Base-by-base conservation (phyloP, 1,284 basidiomycete genomes). In the Cutaneotrichosporon spelunceum region DNA sequence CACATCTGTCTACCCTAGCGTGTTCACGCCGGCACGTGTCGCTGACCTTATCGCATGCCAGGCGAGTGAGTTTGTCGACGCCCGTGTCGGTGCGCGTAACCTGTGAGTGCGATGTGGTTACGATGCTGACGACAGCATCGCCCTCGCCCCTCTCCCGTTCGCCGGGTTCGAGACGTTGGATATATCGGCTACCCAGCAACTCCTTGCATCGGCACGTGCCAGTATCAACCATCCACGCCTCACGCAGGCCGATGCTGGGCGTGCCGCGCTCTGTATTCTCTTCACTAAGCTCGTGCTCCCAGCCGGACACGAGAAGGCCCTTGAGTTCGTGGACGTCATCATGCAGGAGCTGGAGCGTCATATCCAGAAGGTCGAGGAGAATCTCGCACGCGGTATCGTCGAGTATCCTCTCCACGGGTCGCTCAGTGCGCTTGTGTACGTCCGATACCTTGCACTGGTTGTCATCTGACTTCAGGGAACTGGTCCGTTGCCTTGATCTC, bases 221-320 rank as follows among this genome's bases (percentile, higher is more conserved):
- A 70, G 72, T 2, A 60, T 79, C 57, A 68, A 72, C 39, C 72
- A 75, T n/a, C 73, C 75, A 0, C 70, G 77, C 13, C 72, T 71
- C 54, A 76, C 75, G 0, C 75, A 79, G 63, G 77, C 77, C 2
- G 78, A 79, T 55, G 76, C 78, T 1, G 78, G 77, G 14, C 72
- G 72, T 23, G 65, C 77, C 0, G 69, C 72, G 0, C 65, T 78
- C 21, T 71, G 72, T 30, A 72, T 79, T 14, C 42, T 76, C 13
- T 74, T 75, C 63, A 68, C 69, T 26, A 71, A 68, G 57, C 53
- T 73, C 2, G 63, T 72, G 1, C 54, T 61, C 34, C 55, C 62
- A 1, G 16, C 57, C 3, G 66, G 68, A 27, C 55, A 62, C 2
- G 30, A 21, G 14, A 36, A 53, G 11, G 61, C 70, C 0, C 26